Evolutionary conservation across 129 eudicot species (phyloP).

Genomic region (Helianthus tuberosus): DNA sequence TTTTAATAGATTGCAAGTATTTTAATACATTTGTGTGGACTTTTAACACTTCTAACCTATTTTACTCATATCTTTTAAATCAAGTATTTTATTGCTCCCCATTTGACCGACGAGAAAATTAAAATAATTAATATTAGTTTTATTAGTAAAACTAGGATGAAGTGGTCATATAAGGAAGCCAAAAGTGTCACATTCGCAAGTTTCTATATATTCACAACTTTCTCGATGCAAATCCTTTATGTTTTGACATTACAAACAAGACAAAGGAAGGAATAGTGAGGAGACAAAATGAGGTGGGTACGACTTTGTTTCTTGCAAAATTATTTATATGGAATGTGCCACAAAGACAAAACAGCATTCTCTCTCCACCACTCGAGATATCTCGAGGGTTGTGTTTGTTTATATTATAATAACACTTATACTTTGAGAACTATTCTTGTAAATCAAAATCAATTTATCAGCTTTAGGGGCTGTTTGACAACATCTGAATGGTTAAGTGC

Average conservation of each 20-base stretch:
- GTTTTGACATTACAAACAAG: neutral
- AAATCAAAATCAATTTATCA: too few relatives aligned
- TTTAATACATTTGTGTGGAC: neutral
- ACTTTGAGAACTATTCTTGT: too few relatives aligned
- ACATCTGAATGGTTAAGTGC: too few relatives aligned
- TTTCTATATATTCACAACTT: constrained; percentile 11
- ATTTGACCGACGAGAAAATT: neutral
- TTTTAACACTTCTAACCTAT: neutral
- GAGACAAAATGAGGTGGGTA: constrained; percentile 30
- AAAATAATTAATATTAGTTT: neutral
- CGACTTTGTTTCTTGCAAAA: constrained; percentile 25
- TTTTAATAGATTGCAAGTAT: too few relatives aligned
- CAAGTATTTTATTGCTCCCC: neutral
- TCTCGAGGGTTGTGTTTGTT: too few relatives aligned
- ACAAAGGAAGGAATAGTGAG: constrained; percentile 16
- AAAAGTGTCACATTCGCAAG: constrained; percentile 6
- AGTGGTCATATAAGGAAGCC: neutral
- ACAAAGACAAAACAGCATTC: constrained; percentile 1
- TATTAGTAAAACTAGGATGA: neutral
- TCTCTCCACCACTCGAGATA: neutral
- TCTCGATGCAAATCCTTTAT: neutral
- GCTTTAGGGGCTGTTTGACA: too few relatives aligned
- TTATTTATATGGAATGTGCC: neutral
- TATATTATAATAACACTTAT: too few relatives aligned
- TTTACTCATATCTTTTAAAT: neutral